These are phyloP conservation scores for Calonectria naviculata DNA, from an alignment of 2,329 filamentous ascomycete genomes.

Conservation along the genomic window DNA sequence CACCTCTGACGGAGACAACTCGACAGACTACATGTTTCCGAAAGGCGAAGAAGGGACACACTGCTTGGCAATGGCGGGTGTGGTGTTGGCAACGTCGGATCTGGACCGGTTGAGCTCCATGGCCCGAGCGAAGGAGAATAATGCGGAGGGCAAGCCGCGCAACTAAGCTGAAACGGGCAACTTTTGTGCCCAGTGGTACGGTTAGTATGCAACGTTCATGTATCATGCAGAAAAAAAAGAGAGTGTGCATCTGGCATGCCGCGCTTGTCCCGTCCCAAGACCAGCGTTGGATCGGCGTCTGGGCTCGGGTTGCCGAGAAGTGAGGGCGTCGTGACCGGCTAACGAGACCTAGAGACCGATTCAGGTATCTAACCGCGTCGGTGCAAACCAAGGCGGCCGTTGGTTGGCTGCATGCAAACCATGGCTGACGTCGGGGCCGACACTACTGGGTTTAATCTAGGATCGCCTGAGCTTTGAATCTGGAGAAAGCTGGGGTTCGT, in stretches of 20 bases:
- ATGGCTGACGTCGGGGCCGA: slow-evolving; percentile 34
- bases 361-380: slow-evolving; percentile 2
- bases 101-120: slow-evolving; percentile 45
- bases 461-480: slow-evolving; percentile 4
- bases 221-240: background rate
- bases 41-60: slow-evolving; percentile 32
- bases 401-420: slow-evolving; percentile 10
- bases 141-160: background rate
- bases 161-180: background rate
- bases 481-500: slow-evolving; percentile 39
- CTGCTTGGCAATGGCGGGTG: slow-evolving; percentile 40
- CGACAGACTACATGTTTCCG: slow-evolving; percentile 31
- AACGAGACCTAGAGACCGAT: slow-evolving; percentile 13
- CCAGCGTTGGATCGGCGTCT: slow-evolving; percentile 11
- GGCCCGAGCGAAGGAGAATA: slow-evolving; percentile 32
- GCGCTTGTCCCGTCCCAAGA: slow-evolving; percentile 8
- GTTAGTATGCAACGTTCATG: background rate
- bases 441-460: slow-evolving; percentile 8
- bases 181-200: background rate
- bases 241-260: slow-evolving; percentile 10
- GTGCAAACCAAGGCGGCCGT: background rate
- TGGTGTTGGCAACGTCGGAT: slow-evolving; percentile 43
- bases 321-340: background rate
- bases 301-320: slow-evolving; percentile 8
- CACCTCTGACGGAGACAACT: slow-evolving; percentile 32